Conservation (phyloP, 2,329 filamentous ascomycete genomes). For the Aureobasidium sp. region DNA sequence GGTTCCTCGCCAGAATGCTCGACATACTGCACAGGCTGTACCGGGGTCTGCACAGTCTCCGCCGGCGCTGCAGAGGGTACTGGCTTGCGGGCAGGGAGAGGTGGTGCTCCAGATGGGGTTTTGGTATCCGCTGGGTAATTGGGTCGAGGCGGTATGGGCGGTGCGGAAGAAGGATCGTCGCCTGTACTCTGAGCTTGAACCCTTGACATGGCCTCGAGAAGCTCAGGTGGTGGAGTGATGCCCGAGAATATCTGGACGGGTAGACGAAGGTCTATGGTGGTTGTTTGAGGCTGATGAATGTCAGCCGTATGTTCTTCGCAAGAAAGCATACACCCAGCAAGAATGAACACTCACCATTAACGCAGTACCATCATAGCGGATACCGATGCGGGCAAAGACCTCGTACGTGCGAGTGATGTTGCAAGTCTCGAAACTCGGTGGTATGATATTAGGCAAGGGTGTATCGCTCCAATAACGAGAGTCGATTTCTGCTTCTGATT, state of each 20-base stretch:
- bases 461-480: slow-evolving; percentile 67
- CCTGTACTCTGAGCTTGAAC: slow-evolving; percentile 14
- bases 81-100: slow-evolving; percentile 2
- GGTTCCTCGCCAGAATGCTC: slow-evolving; percentile 5
- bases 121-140: background rate
- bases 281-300: slow-evolving; percentile 45
- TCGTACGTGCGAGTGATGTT: slow-evolving; percentile 78
- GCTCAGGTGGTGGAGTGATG: slow-evolving; percentile 67
- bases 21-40: background rate
- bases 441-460: slow-evolving; percentile 73
- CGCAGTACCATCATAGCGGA: slow-evolving; percentile 51
- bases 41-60: background rate
- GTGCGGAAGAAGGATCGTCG: slow-evolving; percentile 21
- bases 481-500: slow-evolving; percentile 21
- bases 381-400: slow-evolving; percentile 69
- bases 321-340: background rate
- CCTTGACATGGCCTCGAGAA: slow-evolving; percentile 56
- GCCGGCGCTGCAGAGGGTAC: background rate
- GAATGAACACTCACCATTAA: background rate
- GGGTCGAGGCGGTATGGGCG: background rate
- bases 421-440: slow-evolving; percentile 80
- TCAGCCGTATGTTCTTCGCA: background rate
- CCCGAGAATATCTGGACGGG: slow-evolving; percentile 79
- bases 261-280: slow-evolving; percentile 71
- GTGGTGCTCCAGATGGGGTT: background rate